Evolutionary conservation across 352 stramenopile species (phyloP).

Genomic region (Globisporangium uncinulatum): DNA sequence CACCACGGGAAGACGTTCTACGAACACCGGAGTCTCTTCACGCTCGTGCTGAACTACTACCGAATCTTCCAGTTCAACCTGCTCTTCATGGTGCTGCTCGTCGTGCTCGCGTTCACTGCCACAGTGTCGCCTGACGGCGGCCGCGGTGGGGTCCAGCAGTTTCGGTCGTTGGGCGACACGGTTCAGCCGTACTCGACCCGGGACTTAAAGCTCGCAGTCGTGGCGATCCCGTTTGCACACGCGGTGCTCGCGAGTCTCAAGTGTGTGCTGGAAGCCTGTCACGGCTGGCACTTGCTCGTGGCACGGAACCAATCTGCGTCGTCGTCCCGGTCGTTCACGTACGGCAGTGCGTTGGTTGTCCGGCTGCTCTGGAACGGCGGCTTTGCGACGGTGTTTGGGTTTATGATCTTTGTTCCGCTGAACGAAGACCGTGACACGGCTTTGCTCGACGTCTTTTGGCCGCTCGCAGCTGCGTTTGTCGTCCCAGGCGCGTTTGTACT

Average conservation of each 20-base stretch:
- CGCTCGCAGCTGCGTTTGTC: slow-evolving; percentile 25
- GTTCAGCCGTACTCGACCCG: slow-evolving; percentile 44
- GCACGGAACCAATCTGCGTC: slow-evolving; percentile 28
- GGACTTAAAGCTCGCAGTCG: slow-evolving; percentile 56
- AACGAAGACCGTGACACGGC: slow-evolving; percentile 26
- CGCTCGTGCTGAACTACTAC: slow-evolving; percentile 70
- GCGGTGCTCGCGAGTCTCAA: slow-evolving; percentile 47
- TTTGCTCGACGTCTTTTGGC: slow-evolving; percentile 41
- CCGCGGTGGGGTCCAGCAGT: too few relatives aligned
- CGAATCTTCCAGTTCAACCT: slow-evolving; percentile 84
- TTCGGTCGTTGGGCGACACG: slow-evolving; percentile 47
- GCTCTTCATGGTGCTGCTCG: slow-evolving; percentile 67
- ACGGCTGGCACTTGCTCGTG: slow-evolving; percentile 54
- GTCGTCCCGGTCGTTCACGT: slow-evolving; percentile 56
- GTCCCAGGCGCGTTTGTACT: slow-evolving; percentile 37
- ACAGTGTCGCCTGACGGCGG: slow-evolving; percentile 55
- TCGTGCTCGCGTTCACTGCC: slow-evolving; percentile 51
- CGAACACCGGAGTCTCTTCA: slow-evolving; percentile 72
- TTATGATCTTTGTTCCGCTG: slow-evolving; percentile 56
- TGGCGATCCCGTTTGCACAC: slow-evolving; percentile 41
- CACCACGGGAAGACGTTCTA: slow-evolving; percentile 78
- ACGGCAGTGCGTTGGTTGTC: slow-evolving; percentile 44
- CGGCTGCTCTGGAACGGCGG: slow-evolving; percentile 60
- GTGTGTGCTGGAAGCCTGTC: slow-evolving; percentile 47
- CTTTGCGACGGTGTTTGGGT: slow-evolving; percentile 49